These are phyloP conservation scores for Aureobasidium sp. DNA, from an alignment of 2,329 filamentous ascomycete species.

Conservation along the genomic window DNA sequence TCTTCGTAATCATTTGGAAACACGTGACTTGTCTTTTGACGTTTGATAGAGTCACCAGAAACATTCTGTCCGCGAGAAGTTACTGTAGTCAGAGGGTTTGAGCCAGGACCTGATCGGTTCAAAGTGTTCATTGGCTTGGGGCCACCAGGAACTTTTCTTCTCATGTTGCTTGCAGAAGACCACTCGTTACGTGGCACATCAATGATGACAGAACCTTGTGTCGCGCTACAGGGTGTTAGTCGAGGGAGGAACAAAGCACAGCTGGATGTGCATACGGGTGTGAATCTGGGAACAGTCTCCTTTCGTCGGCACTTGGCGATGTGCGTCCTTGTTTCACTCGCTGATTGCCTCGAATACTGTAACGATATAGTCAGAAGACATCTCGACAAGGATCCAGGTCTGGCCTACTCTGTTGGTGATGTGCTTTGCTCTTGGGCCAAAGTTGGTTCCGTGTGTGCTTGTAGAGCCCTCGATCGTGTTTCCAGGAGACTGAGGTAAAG, in stretches of 20 bases:
- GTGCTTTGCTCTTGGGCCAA: neutral
- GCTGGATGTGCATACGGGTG: neutral
- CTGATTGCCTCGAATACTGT: neutral
- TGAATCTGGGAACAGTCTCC: neutral
- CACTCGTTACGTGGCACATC: neutral
- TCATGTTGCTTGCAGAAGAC: neutral
- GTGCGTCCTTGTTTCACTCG: neutral
- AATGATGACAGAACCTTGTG: neutral
- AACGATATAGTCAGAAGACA: too few relatives aligned
- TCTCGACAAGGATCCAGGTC: neutral
- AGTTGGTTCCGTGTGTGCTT: neutral
- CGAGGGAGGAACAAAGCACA: neutral
- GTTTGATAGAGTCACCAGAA: neutral
- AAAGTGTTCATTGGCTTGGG: neutral
- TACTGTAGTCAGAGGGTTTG: neutral
- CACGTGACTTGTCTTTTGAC: neutral
- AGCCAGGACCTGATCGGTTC: neutral
- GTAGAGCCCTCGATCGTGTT: neutral
- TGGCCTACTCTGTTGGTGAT: neutral
- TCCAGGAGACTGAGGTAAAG: neutral
- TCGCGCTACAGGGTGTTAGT: slow-evolving; percentile 1
- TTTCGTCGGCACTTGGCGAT: neutral
- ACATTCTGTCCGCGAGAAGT: slow-evolving; percentile 1
- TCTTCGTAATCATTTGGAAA: neutral
- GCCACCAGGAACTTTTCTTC: neutral